Evolutionary conservation across 2,329 filamentous ascomycete genomes (phyloP), one percentile per base, ranked within the genome.

Genomic region (Colletotrichum chlorophyti): DNA sequence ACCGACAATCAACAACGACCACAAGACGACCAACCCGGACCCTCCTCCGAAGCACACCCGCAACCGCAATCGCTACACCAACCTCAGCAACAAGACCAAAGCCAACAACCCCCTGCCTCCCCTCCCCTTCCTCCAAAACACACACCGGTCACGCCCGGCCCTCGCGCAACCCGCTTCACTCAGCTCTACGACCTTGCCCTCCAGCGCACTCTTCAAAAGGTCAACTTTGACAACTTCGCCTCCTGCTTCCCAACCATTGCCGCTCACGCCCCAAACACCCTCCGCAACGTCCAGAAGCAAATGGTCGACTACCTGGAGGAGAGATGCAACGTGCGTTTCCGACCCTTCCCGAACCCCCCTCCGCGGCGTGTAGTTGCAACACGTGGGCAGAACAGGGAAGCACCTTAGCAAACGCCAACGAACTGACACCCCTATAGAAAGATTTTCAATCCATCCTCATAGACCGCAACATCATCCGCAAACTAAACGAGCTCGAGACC

Each of bases 221-320:
- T 88, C 52, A 78, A 74, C 62, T 84, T 79, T 74, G 76, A 81
- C 45, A 84, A 84, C 68, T 82, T 88, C 64, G 80, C 80, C 2
- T 75, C 80, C 2, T 89, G 86, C 72, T 89, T 86, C 69, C 85
- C 86, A 38, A 85, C 81, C 17, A 76, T 87, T n/a, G 79, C 83
- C 15, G 68, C 71, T 34, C 73, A 76, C 60, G 79, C 83, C 17
- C 81, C 82, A 21, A 73, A 70, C 7, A 77, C 81, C 32, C 74
- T 88, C 65, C 75, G 74, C 61, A 77, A 79, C 63, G 79, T 87
- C 35, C 85, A 87, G 74, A 70, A 71, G 50, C 81, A 83, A 67
- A 84, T 88, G 81, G 79, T 85, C 10, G 79, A 79, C 12, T 76
- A 83, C 63, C 69, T 88, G 60, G 74, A 76, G 19, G 74, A 77